These are phyloP conservation scores for Pseudocercospora vitis DNA, from an alignment of 2,329 filamentous ascomycete genomes.

Conservation along the genomic window DNA sequence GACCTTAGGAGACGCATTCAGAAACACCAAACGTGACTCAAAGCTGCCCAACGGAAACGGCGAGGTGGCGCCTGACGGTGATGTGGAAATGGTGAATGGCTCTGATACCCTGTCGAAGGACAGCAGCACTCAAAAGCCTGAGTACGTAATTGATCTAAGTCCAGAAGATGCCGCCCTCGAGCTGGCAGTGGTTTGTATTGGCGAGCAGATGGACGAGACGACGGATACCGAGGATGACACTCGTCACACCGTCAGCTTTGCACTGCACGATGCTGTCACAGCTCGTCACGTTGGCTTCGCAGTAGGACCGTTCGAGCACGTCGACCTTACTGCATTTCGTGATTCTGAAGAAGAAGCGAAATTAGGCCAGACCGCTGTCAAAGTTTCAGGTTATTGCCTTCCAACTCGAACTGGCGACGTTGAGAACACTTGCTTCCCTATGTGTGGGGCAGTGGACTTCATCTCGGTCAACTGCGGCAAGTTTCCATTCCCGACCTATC, in stretches of 20 bases:
- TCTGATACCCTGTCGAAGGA: conserved; percentile 17
- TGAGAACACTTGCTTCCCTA: conserved; percentile 79
- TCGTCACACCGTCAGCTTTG: conserved; percentile 86
- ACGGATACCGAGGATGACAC: conserved; percentile 72
- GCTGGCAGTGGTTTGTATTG: conserved; percentile 87
- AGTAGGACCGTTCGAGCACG: conserved; percentile 89
- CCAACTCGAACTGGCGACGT: conserved; percentile 80
- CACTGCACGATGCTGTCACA: conserved; percentile 70
- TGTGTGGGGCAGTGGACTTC: conserved; percentile 86
- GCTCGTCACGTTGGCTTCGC: conserved; percentile 91
- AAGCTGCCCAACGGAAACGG: conserved; percentile 40
- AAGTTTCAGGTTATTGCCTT: conserved; percentile 87
- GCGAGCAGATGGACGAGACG: conserved; percentile 79
- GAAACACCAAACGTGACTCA: conserved; percentile 37
- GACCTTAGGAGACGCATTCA: conserved; percentile 74
- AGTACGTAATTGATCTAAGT: conserved; percentile 48
- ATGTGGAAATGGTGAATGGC: conserved; percentile 45
- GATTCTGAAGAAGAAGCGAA: conserved; percentile 90
- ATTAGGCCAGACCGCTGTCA: conserved; percentile 81
- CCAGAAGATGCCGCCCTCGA: conserved; percentile 87
- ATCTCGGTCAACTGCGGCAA: conserved; percentile 85
- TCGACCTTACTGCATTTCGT: conserved; percentile 79
- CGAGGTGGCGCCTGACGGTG: conserved; percentile 32
- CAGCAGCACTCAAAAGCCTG: conserved; percentile 34
- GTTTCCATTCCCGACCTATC: conserved; percentile 90